phyloP scores from a whole-genome alignment of 345 rosid species.

The Dovyalis caffra region DNA sequence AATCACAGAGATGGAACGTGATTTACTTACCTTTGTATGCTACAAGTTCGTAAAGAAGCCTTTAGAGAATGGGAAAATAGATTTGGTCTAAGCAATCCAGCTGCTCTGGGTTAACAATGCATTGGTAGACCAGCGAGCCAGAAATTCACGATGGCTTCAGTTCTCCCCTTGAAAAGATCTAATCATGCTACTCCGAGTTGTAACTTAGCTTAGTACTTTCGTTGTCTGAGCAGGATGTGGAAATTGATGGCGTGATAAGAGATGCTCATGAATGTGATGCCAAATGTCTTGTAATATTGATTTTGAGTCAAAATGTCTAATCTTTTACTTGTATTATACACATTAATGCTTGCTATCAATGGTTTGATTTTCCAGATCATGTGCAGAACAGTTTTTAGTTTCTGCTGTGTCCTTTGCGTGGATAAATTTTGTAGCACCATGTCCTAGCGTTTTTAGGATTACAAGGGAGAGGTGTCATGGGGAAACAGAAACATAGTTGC shows the following conservation, averaged over 20 bases:
- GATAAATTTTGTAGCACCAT: not conserved
- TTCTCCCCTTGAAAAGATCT: not conserved
- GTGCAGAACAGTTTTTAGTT: not conserved
- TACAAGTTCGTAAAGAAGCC: constrained; percentile 38
- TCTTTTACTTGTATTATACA: not conserved
- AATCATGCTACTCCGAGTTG: not conserved
- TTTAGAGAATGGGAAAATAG: constrained; percentile 26
- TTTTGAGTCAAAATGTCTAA: not conserved
- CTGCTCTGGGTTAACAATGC: not conserved
- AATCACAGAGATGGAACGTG: constrained; percentile 34
- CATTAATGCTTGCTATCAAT: not conserved
- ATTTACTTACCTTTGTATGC: constrained; percentile 24
- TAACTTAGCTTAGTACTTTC: not conserved
- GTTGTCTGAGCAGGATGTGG: not conserved
- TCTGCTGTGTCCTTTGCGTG: not conserved
- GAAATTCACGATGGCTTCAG: not conserved
- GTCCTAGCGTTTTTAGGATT: not conserved
- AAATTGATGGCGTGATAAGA: too few relatives aligned
- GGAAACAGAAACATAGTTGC: too few relatives aligned
- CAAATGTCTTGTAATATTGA: not conserved
- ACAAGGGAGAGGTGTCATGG: not conserved
- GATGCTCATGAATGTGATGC: not conserved
- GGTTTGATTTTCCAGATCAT: not conserved
- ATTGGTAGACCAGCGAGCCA: not conserved
- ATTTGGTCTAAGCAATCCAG: constrained; percentile 7